phyloP scores from a whole-genome alignment of 2,329 filamentous ascomycete genomes.

The Rhexocercosporidium sp. region DNA sequence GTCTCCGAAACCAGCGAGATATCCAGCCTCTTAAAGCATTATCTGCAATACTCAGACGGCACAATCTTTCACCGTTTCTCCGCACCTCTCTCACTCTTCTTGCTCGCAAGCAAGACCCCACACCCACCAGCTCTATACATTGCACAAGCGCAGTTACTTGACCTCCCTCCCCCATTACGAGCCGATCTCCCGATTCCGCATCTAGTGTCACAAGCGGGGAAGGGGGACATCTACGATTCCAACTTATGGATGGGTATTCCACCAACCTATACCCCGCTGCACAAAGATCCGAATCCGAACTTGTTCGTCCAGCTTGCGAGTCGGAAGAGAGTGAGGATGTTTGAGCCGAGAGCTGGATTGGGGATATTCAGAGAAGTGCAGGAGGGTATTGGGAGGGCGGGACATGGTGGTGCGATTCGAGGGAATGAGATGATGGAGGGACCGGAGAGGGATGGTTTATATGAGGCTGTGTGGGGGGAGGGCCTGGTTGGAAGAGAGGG shows the following conservation, averaged over 20 bases:
- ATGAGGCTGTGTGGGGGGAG: conserved; percentile 71
- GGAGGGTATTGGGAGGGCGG: conserved; percentile 41
- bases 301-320: conserved; percentile 84
- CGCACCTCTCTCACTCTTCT: conserved; percentile 44
- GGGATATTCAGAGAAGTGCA: conserved; percentile 64
- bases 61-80: conserved; percentile 52
- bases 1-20: neutral
- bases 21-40: conserved; percentile 2
- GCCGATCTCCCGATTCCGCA: conserved; percentile 71
- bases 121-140: conserved; percentile 69
- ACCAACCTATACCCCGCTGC: conserved; percentile 87
- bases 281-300: conserved; percentile 94
- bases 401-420: conserved; percentile 54
- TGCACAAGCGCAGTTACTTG: conserved; percentile 76
- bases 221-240: conserved; percentile 83
- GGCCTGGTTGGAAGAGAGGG: conserved; percentile 8
- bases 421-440: conserved; percentile 93
- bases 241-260: conserved; percentile 89
- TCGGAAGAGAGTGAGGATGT: conserved; percentile 73
- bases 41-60: conserved; percentile 15
- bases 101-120: conserved; percentile 23
- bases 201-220: conserved; percentile 66
- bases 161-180: conserved; percentile 67
- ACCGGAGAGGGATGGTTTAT: conserved; percentile 67
- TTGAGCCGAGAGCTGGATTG: conserved; percentile 67